Base-by-base conservation (phyloP, 2,329 filamentous ascomycete species). In the Dactylellina haptotyla region DNA sequence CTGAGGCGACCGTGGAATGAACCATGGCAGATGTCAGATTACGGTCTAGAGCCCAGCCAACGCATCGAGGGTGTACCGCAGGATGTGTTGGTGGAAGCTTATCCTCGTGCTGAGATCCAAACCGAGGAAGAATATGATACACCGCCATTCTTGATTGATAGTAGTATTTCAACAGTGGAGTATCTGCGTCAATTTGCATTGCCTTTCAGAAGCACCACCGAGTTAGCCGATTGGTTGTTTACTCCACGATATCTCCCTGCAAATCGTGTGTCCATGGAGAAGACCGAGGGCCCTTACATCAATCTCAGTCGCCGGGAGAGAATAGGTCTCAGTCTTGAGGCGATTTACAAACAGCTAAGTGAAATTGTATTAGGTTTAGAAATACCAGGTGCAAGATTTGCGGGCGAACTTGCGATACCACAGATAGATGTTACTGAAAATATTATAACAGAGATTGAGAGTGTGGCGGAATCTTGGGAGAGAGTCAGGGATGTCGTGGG, bases 171-270 rank as follows among this genome's bases (percentile, higher is more conserved):
- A 6, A 72, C 59, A 0, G 53, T 48, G 1, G 61, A 65, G 30
- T 72, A 65, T n/a, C 16, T 72, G n/a, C 23, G 25, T 4, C 25
- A 72, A 23, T 65, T 65, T 34, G 48, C 45, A 10, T 6, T 61
- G 12, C 59, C 53, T 0, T 72, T 65, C 18, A 4, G 10, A 3
- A 45, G 12, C 18, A 32, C 12, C 25, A 14, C 16, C 12, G 18
- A 46, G 16, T 53, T 72, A 0, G 32, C 59, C 0, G 20, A 46
- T 14, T 65, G 59, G 59, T n/a, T 72, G 3, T 61, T 72, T 20
- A 18, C 37, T 9, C 58, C 58, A 10, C 4, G 14, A 32, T 43
- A 34, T 10, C 12, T 34, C 2, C 50, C 57, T 4, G 37, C 6
- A 23, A 4, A 14, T 8, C n/a, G 2, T 12, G 1, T 12, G 10